Evolutionary conservation across 2,329 filamentous ascomycete genomes (phyloP), one percentile per base, ranked within the genome.

Genomic region (Pseudogymnoascus verrucosus): DNA sequence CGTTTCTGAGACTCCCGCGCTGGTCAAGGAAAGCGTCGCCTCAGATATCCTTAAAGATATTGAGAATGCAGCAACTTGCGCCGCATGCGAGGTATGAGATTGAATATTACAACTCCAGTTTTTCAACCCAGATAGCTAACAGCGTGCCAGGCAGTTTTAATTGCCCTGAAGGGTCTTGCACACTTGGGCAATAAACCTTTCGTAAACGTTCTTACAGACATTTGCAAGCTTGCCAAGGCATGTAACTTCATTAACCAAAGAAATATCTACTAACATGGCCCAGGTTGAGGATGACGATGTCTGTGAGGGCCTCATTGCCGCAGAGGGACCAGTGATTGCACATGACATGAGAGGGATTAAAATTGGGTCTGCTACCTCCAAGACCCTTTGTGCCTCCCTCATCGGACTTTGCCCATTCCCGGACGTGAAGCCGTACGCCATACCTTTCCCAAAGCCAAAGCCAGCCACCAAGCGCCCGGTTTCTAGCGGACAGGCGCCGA

Each of bases 261-360:
- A 11, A 1, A 10, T 39, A 37, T 47, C 10, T 23, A 36, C 10
- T 47, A 5, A 40, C 62, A 4, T 63, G 39, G 57, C 19, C 11
- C n/a, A 75, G 70, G 68, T 68, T 12, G 74, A 75, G 60, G 76
- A 78, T 64, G 75, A 75, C 61, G 68, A 74, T 64, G 66, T 68
- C 23, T 65, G 68, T 64, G 74, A 78, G 2, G 84, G 84, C 4
- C 73, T 80, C 12, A 76, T 85, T 37, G 74, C 73, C 2, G 75
- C 77, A 0, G 82, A 86, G 69, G 83, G 80, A 0, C 82, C 82
- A 4, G 79, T 84, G 61, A 72, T 85, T 28, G 80, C 82, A 36
- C 75, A 79, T 40, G 76, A 76, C 10, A 68, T 86, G n/a, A 76
- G 80, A 57, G 73, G 78, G 10, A 76, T 85, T 66, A 70, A 69